These are phyloP conservation scores for Fremontodendron californicum DNA, from an alignment of 345 rosid genomes.

Conservation along the genomic window DNA sequence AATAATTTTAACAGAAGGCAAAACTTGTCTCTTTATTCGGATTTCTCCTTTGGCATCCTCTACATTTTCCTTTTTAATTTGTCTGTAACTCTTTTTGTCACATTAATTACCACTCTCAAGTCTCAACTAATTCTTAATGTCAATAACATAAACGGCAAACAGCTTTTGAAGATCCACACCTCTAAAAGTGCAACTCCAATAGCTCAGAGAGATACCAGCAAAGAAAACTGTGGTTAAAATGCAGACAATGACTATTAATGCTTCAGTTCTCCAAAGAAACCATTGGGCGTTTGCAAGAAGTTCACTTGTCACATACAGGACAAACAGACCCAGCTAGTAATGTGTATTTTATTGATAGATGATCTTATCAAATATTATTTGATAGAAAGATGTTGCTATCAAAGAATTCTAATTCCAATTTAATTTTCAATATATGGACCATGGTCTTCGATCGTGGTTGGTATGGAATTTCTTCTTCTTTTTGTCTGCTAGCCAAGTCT, in stretches of 20 bases:
- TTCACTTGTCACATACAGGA: conserved; percentile 23
- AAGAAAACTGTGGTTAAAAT: neutral
- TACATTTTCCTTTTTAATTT: conserved; percentile 24
- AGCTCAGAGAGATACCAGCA: neutral
- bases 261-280: neutral
- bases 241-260: neutral
- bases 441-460: conserved; percentile 24
- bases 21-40: conserved; percentile 45
- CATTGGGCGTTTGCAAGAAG: neutral
- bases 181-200: neutral
- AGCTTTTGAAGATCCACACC: neutral
- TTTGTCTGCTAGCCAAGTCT: conserved; percentile 30
- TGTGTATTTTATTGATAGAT: neutral
- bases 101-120: conserved; percentile 14
- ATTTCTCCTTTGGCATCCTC: conserved; percentile 41
- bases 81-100: conserved; percentile 13
- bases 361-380: conserved; percentile 7
- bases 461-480: conserved; percentile 31
- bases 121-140: conserved; percentile 17
- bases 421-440: conserved; percentile 19
- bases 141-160: conserved; percentile 10
- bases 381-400: conserved; percentile 22
- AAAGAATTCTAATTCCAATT: conserved; percentile 28
- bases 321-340: conserved; percentile 28
- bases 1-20: conserved; percentile 30